Evolutionary conservation across 129 eudicot species (phyloP), one percentile per base, ranked within the genome.

Genomic region (Tagetes patula): DNA sequence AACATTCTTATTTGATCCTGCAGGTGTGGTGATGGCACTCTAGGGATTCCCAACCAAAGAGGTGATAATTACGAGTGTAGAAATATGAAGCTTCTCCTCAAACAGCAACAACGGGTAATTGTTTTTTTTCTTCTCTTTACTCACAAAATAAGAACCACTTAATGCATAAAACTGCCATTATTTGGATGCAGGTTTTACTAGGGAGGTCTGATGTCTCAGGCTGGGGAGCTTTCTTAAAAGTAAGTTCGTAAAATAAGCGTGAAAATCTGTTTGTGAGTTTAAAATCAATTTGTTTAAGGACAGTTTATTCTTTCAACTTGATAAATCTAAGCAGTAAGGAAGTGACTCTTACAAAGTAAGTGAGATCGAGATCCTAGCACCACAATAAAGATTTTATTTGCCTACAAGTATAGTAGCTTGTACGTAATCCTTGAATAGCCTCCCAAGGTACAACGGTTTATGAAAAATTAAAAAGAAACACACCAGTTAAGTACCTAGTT

Each of bases 161-260:
- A 39, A 52, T 27, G 54, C 66, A 45, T 60, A 38, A 14, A 69
- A 70, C 40, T 59, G 31, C 58, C 38, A 31, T 49, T 38, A 62
- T 50, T 31, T 71, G 71, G 68, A 46, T 47, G 52, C 46, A 95
- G 97, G 96, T 95, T 79, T 65, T 95, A 60, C 83, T 88, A 65
- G 96, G 94, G 67, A 83, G 87, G 75, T 95, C 99, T 8, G 94
- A 85, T 73, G 85, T 95, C 67, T 90, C 99, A 76, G 99, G 99
- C 32, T 88, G 97, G 97, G 99, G 99, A 68, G 96, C 96, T 71
- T 95, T 95, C 85, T 81, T 95, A 70, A 90, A 88, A 96, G 99
- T 94, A 87, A 62, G 39, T 31, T 54, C 49, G 30, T 59, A 59
- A 32, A 59, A 33, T 59, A 59, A 34, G 6, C 4, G 20, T 9